Evolutionary conservation across 129 eudicot genomes (phyloP), one percentile per base, ranked within the genome.

Genomic region (Glebionis coronaria): DNA sequence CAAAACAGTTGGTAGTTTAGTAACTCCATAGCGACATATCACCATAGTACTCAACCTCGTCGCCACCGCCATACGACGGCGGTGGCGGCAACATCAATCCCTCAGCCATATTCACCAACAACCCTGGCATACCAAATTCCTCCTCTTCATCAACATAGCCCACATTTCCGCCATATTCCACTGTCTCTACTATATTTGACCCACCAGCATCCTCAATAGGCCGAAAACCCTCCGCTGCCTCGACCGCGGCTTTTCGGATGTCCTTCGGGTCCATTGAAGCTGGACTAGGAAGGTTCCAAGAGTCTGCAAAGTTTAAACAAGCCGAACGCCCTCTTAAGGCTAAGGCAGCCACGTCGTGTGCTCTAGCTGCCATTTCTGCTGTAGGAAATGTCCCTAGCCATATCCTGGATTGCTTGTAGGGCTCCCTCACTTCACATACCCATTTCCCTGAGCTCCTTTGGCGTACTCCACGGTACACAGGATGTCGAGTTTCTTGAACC

Each of bases 341-440:
- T 14, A 90, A 31, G 4, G 90, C 95, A 1, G 97, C 97, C 67
- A 90, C 97, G 47, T 90, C 97, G 46, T 90, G 97, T 13, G 95
- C 97, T 20, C 97, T 76, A 0, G 97, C 97, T 0, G 97, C 97
- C 97, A 90, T 90, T 53, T 90, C 97, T 0, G 84, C 86, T 0
- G 90, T 87, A 1, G 90, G 82, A 69, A 82, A 87, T 0, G 97
- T 90, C 38, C 95, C 95, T 0, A 90, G 76, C 97, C 97, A 90
- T 40, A 90, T 90, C 54, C 97, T 68, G 1, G 92, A 44, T 63
- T 87, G 83, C 71, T 90, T 90, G 65, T 84, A 84, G 19, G 97
- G 97, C 71, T 84, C 92, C 23, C 97, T 65, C 10, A 87, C 89
- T 15, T 91, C 97, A 19, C 95, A 84, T 0, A 91, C 95, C 97